Evolutionary conservation across 768 basidiomycete genomes (phyloP).

Genomic region (Pleurotus cornucopiae): DNA sequence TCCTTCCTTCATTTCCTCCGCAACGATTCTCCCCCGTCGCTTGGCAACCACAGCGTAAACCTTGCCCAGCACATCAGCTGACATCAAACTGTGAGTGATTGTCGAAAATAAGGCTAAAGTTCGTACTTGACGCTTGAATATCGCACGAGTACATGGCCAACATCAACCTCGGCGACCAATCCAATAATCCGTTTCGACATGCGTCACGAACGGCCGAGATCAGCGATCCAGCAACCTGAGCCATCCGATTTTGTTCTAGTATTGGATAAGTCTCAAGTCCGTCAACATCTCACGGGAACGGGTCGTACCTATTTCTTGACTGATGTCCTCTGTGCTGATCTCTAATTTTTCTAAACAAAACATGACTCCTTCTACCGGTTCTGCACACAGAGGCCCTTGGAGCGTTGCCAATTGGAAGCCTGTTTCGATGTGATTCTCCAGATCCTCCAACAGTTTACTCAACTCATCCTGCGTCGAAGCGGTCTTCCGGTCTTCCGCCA

Average conservation of each 20-base stretch:
- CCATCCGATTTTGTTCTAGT: constrained; percentile 72
- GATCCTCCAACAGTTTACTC: constrained; percentile 42
- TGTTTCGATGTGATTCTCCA: constrained; percentile 82
- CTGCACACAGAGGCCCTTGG: constrained; percentile 92
- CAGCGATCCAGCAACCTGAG: constrained; percentile 86
- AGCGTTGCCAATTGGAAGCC: constrained; percentile 95
- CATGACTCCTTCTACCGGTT: constrained; percentile 90
- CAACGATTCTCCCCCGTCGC: constrained; percentile 86
- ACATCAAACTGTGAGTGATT: constrained; percentile 11
- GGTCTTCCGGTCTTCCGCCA: constrained; percentile 37
- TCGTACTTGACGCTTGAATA: constrained; percentile 94
- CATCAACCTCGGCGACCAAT: constrained; percentile 97
- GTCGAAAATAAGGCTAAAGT: neutral
- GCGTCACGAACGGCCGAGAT: constrained; percentile 88
- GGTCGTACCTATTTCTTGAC: constrained; percentile 63
- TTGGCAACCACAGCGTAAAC: constrained; percentile 94
- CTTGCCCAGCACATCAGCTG: constrained; percentile 95
- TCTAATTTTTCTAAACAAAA: constrained; percentile 82
- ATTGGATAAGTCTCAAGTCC: constrained; percentile 13
- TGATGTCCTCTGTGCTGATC: constrained; percentile 54
- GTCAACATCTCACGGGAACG: constrained; percentile 6
- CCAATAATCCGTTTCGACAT: constrained; percentile 83
- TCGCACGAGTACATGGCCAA: constrained; percentile 99
- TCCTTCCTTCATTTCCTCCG: constrained; percentile 99
- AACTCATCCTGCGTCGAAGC: constrained; percentile 25